A percentile compares a stretch with the other conserved stretches of the same genome.
Conservation (phyloP, 306 rosid species). For the Abrus precatorius region DNA sequence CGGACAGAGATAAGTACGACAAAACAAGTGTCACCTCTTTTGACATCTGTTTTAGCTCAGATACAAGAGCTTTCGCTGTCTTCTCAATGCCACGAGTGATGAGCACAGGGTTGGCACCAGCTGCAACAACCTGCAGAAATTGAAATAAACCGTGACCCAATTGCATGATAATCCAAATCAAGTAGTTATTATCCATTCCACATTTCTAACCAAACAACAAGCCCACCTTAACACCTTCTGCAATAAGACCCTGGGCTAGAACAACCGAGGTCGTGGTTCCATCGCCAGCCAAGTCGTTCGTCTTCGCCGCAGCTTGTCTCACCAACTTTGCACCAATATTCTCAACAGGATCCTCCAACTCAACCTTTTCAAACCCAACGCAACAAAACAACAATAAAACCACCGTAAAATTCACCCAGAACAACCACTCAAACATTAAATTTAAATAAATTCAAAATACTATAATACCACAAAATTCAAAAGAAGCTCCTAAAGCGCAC, state of each 20-base stretch:
- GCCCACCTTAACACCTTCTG: constrained; percentile 99
- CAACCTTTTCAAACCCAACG: constrained; percentile 66
- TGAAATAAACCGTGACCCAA: neutral
- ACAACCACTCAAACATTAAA: neutral
- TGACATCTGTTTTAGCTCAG: constrained; percentile 83
- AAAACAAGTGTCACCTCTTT: constrained; percentile 71
- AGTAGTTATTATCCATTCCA: neutral
- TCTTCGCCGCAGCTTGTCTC: constrained; percentile 99
- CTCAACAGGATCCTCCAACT: constrained; percentile 99
- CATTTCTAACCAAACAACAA: constrained; percentile 14
- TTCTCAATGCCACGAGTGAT: constrained; percentile 99
- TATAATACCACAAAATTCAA: neutral
- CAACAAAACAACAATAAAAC: neutral
- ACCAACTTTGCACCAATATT: constrained; percentile 99
- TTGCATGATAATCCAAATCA: neutral
- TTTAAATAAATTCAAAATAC: neutral
- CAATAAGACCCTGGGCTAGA: constrained; percentile 96
- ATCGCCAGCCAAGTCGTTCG: constrained; percentile 98
- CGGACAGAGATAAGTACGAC: neutral
- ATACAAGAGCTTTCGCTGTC: constrained; percentile 81
- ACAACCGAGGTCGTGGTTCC: constrained; percentile 99
- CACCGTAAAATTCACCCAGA: neutral
- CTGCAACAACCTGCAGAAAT: constrained; percentile 86
- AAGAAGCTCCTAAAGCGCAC: constrained; percentile 42
- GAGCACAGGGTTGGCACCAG: constrained; percentile 98